Base-by-base conservation (phyloP, 805 yeast genomes). In the Candida germanica region DNA sequence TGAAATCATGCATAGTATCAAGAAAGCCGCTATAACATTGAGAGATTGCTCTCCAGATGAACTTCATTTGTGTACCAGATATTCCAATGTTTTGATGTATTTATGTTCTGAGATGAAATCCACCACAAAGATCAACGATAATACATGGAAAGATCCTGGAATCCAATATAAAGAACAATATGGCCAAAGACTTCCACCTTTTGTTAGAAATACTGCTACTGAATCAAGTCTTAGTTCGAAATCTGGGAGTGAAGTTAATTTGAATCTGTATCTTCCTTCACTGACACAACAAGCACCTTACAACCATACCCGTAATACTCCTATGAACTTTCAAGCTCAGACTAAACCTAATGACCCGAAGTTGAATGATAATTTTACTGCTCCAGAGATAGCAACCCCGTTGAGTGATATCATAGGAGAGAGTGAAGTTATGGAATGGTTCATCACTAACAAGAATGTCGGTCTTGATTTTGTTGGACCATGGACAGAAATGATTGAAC, bases 21-120 rank as follows among this genome's bases (percentile, higher is more conserved):
- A 80, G 43, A 71, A 72, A 35, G 81, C 89, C 1, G 91, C 96
- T 0, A 69, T 78, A 11, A 80, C 83, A 1, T 59, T 88, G 25
- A 61, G 87, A 38, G 94, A 85, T 48, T 83, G 95, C 17, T 76
- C 95, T 1, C 96, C 96, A 0, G 96, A 88, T 59, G 94, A 87
- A 45, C 64, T 88, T 26, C 96, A 88, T 61, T 64, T 88, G 21
- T 83, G 94, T 54, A 78, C 86, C 0, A 64, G 94, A 32, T 87
- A 87, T 51, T 80, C 88, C 9, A 82, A 85, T 10, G 83, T 84
- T 34, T 60, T 87, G 48, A 72, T 83, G 79, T 85, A 79, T 48
- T 64, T 87, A 28, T 83, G 87, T 44, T 76, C 85, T 3, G 87
- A 85, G 53, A 78, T 84, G 79, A 66, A 70, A 17, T 52, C 66